Base-by-base conservation (phyloP, 257 asterid genomes). In the Nicotiana knightiana region DNA sequence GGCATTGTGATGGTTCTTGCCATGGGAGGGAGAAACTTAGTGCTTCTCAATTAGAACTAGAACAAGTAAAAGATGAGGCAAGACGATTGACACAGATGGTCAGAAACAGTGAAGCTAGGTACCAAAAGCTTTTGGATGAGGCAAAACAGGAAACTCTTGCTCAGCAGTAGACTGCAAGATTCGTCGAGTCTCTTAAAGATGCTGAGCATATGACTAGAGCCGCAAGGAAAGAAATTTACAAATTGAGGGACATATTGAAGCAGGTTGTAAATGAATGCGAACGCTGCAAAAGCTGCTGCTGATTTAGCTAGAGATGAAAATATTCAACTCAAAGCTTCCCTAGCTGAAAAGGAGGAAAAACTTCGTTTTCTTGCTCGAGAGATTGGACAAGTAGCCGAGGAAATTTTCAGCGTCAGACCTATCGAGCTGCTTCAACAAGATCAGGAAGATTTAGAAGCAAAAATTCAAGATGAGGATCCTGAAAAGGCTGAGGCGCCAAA, bases 161-260 rank as follows among this genome's bases (percentile, higher is more conserved):
- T 1, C 90, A 90, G 79, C 91, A 87, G 4, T 90, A 92, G 68
- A 86, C 84, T 24, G 75, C 73, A 9, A 90, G 83, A 61, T 88
- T 92, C 0, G 9, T 67, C 0, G 96, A 92, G 39, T 80, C 91
- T 4, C 58, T 92, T 16, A 89, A 39, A 39, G 48, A 43, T 43
- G 48, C 48, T 43, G 2, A 43, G 2, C 48, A 43, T 43, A 43
- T 43, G 48, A 43, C 48, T 10, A 81, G 89, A 81, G 85, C 91
- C 0, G 89, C 94, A 0, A 85, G 89, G 62, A 94, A 94, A 39
- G 98, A 93, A 32, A 87, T 87, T 11, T 86, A 75, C 62, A 93
- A 88, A 79, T 83, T 93, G 7, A 86, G 97, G 73, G 97, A 96
- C 80, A 90, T 96, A 54, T 91, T 96, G 2, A 94, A 93, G 82